Conservation (phyloP, 768 basidiomycete genomes). For the Leccinum boreale region DNA sequence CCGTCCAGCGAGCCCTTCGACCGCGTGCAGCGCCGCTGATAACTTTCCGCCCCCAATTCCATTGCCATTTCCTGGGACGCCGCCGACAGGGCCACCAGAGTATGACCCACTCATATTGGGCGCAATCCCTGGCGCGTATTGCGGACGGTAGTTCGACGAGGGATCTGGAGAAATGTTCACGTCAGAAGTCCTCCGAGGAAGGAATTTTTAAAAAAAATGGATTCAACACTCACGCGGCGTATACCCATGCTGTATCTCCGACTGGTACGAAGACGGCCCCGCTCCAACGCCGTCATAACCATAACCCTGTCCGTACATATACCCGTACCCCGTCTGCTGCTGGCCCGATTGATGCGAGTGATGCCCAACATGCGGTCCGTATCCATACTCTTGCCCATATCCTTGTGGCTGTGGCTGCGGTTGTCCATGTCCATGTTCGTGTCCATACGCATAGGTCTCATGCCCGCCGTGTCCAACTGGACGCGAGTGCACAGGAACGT, state of each 20-base stretch:
- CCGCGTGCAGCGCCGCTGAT: conserved; percentile 42
- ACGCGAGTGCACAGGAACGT: conserved; percentile 4
- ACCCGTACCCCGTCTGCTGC: neutral
- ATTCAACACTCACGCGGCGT: conserved; percentile 35
- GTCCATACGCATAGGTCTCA: neutral
- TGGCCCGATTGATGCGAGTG: neutral
- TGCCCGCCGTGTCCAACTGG: conserved; percentile 1
- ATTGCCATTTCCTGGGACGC: neutral
- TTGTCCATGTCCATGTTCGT: neutral
- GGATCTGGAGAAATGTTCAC: neutral
- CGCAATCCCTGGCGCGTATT: neutral
- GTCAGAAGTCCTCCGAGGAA: neutral
- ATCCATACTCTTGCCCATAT: neutral
- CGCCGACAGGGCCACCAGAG: neutral
- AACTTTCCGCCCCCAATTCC: conserved; percentile 1
- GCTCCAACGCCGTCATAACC: neutral
- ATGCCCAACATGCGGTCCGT: neutral
- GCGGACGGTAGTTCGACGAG: conserved; percentile 6
- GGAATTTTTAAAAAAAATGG: neutral
- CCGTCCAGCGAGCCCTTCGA: conserved; percentile 56
- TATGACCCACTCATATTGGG: neutral
- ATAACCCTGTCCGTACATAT: neutral
- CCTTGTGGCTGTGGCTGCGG: neutral
- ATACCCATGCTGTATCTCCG: conserved; percentile 9
- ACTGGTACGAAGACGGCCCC: neutral